These are phyloP conservation scores for Malassezia furfur DNA, from an alignment of 1,284 basidiomycete species.

Conservation along the genomic window DNA sequence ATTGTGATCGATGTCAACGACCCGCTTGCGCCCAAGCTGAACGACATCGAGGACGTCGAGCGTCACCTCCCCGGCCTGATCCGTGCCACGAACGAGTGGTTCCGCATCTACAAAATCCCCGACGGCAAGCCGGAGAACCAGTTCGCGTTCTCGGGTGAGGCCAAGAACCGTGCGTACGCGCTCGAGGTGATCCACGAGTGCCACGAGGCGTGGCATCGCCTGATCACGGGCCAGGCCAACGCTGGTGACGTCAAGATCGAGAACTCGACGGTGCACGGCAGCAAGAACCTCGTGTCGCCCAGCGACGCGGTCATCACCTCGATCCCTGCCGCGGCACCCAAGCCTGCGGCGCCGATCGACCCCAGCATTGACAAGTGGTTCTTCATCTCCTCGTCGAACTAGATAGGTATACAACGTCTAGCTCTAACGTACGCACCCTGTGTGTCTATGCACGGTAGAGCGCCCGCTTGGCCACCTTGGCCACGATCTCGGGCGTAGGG, in stretches of 20 bases:
- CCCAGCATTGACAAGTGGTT: slow-evolving; percentile 49
- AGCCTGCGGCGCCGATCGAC: slow-evolving; percentile 46
- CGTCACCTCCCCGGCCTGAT: slow-evolving; percentile 84
- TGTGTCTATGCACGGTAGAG: slow-evolving; percentile 35
- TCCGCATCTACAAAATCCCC: slow-evolving; percentile 85
- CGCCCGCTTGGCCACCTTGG: slow-evolving; percentile 39
- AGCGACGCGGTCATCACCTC: slow-evolving; percentile 60
- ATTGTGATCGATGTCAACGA: slow-evolving; percentile 87
- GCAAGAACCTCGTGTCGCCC: slow-evolving; percentile 59
- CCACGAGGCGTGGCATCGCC: slow-evolving; percentile 95
- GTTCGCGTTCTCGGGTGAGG: slow-evolving; percentile 98
- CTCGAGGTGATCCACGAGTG: slow-evolving; percentile 97
- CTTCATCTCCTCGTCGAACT: slow-evolving; percentile 26
- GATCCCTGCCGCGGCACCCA: slow-evolving; percentile 64
- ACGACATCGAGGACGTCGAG: slow-evolving; percentile 99
- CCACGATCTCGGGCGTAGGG: slow-evolving; percentile 38
- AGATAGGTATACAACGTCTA: not conserved
- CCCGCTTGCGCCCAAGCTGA: slow-evolving; percentile 88
- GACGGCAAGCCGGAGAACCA: slow-evolving; percentile 98
- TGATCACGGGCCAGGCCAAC: slow-evolving; percentile 65
- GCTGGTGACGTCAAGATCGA: slow-evolving; percentile 47
- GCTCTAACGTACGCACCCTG: no score
- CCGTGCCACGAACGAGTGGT: slow-evolving; percentile 70
- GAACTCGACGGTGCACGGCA: slow-evolving; percentile 61
- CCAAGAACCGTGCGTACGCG: slow-evolving; percentile 94